Percentiles rank a stretch among this genome's conserved stretches.
These are phyloP conservation scores for Claviceps capensis DNA, from an alignment of 2,329 filamentous ascomycete species.

Conservation along the genomic window DNA sequence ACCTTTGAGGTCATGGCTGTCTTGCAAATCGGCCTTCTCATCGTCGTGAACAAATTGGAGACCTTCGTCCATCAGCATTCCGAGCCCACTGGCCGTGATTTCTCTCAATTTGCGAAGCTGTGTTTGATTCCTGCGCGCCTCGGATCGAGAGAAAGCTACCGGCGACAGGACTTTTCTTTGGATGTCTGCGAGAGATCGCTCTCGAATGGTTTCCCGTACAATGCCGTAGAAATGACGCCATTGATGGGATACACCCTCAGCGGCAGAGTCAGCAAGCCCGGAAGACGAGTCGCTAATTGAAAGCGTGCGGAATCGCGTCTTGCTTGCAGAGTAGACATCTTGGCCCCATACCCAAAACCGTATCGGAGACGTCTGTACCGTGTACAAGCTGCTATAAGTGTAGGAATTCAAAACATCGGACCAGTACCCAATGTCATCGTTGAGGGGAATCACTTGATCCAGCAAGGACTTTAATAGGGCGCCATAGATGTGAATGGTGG, in stretches of 20 bases:
- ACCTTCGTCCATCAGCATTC: conserved; percentile 77
- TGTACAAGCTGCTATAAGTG: conserved; percentile 67
- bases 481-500: conserved; percentile 81
- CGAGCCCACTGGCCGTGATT: conserved; percentile 74
- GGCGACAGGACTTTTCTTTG: conserved; percentile 64
- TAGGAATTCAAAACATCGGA: conserved; percentile 73
- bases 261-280: conserved; percentile 22
- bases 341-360: conserved; percentile 59
- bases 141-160: conserved; percentile 58
- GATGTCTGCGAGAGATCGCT: conserved; percentile 58
- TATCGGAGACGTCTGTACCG: conserved; percentile 70
- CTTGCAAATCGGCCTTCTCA: conserved; percentile 39
- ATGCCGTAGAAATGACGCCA: conserved; percentile 68
- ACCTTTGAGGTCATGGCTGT: conserved; percentile 46
- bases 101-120: conserved; percentile 59
- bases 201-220: conserved; percentile 60
- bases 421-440: conserved; percentile 92
- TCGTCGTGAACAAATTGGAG: conserved; percentile 52
- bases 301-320: conserved; percentile 26
- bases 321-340: conserved; percentile 54
- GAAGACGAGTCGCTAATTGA: conserved; percentile 16
- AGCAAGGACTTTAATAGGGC: conserved; percentile 63
- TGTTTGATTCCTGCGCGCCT: conserved; percentile 62
- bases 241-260: conserved; percentile 30
- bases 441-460: conserved; percentile 70